phyloP scores from a whole-genome alignment of 306 rosid species.

The Inga oerstediana region DNA sequence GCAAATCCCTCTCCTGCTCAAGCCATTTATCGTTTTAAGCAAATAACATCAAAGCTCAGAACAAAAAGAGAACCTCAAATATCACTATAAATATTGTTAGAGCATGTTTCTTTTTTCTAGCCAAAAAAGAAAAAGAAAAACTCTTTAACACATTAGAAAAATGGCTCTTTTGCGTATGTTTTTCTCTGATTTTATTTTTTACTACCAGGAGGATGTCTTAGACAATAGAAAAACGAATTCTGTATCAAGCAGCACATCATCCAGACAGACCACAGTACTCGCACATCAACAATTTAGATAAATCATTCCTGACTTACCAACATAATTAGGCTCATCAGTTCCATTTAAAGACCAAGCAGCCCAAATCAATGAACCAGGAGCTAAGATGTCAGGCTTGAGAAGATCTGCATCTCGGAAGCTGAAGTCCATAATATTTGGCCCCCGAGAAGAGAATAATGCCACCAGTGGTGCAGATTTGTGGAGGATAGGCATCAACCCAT shows the following conservation, averaged over 20 bases:
- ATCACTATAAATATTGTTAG: background rate
- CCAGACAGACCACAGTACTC: conserved; percentile 16
- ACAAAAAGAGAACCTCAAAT: conserved; percentile 30
- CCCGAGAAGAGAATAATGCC: conserved; percentile 91
- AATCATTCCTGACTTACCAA: conserved; percentile 49
- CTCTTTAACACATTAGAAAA: background rate
- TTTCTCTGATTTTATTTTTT: background rate
- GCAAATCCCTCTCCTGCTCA: conserved; percentile 92
- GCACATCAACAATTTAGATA: conserved; percentile 3
- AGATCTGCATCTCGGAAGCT: conserved; percentile 95
- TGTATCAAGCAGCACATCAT: conserved; percentile 1
- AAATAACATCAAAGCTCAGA: conserved; percentile 18
- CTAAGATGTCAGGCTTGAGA: conserved; percentile 97
- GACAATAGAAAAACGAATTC: background rate
- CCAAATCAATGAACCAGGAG: conserved; percentile 99
- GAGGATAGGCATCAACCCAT: conserved; percentile 87
- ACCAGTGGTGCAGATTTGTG: conserved; percentile 97
- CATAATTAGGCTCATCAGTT: conserved; percentile 90
- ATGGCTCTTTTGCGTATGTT: background rate
- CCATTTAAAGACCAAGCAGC: conserved; percentile 99
- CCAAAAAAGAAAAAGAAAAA: background rate
- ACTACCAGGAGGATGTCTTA: conserved; percentile 11
- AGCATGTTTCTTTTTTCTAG: background rate
- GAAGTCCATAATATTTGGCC: conserved; percentile 92
- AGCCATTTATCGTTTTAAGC: conserved; percentile 12